These are phyloP conservation scores for Kingdonia uniflora DNA, from an alignment of 164 flowering plant genomes.

Conservation along the genomic window DNA sequence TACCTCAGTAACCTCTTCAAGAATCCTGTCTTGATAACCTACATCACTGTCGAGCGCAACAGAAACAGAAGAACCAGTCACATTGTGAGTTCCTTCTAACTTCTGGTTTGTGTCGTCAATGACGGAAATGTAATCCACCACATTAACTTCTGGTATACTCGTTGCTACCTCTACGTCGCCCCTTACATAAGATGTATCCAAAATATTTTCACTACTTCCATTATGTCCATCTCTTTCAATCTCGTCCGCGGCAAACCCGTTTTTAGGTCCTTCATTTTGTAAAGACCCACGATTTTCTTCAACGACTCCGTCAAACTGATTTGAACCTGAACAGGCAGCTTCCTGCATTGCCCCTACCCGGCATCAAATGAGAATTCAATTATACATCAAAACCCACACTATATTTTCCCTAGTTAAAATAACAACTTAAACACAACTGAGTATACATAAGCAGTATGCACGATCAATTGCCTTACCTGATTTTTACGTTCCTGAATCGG, in stretches of 20 bases:
- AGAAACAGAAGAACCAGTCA: constrained; percentile 11
- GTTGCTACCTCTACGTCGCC: constrained; percentile 7
- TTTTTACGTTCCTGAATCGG: constrained; percentile 20
- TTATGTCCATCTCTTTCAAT: constrained; percentile 15
- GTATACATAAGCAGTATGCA: constrained; percentile 28
- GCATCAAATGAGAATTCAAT: constrained; percentile 69
- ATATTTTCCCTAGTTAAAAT: not conserved
- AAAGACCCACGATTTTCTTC: constrained; percentile 4
- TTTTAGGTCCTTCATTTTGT: constrained; percentile 2
- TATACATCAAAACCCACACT: constrained; percentile 34
- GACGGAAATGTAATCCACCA: constrained; percentile 10
- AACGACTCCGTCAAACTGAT: constrained; percentile 20
- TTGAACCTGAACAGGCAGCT: constrained; percentile 37
- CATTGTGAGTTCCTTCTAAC: constrained; percentile 4
- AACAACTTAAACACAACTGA: not conserved
- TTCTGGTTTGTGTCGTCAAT: constrained; percentile 6
- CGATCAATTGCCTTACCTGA: constrained; percentile 63
- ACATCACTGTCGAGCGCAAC: constrained; percentile 5
- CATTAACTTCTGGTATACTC: constrained; percentile 5
- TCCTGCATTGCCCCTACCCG: constrained; percentile 99
- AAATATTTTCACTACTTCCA: constrained; percentile 13
- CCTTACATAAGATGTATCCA: constrained; percentile 6
- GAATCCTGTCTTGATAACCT: constrained; percentile 4
- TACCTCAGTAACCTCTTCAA: constrained; percentile 5
- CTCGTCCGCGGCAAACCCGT: constrained; percentile 8